Conservation (phyloP, 371 early-diverging fungal species). For the Mortierella sp. region DNA sequence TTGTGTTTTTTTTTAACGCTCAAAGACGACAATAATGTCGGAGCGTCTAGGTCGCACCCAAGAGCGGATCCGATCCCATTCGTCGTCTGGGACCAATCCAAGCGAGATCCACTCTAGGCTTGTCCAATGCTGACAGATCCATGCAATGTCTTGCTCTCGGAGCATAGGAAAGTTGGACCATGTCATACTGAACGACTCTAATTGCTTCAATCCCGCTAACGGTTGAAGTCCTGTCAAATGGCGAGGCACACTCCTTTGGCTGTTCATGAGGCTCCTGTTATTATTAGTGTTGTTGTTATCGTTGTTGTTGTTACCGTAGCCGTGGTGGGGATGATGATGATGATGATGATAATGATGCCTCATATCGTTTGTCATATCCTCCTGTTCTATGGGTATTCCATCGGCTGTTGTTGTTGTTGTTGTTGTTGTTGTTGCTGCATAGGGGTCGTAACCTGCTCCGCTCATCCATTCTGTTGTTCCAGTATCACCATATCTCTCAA, state of each 20-base stretch:
- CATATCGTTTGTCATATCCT: too few species aligned
- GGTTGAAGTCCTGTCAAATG: conserved; percentile 21
- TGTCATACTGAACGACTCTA: conserved; percentile 21
- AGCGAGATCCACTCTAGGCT: conserved; percentile 25
- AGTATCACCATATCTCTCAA: too few species aligned
- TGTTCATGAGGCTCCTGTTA: too few species aligned
- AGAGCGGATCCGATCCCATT: conserved; percentile 23
- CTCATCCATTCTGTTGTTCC: too few species aligned
- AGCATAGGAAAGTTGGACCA: conserved; percentile 34
- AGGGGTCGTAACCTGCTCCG: too few species aligned
- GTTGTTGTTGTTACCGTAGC: neutral
- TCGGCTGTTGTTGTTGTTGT: too few species aligned
- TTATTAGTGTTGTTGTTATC: neutral
- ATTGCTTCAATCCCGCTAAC: conserved; percentile 7
- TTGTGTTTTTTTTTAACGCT: conserved; percentile 19
- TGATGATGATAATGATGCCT: too few species aligned
- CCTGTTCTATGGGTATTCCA: too few species aligned
- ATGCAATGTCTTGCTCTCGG: conserved; percentile 22
- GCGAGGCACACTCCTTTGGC: conserved; percentile 15
- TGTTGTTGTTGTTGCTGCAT: too few species aligned
- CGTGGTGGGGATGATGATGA: neutral
- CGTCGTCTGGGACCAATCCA: conserved; percentile 18
- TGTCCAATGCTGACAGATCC: conserved; percentile 32
- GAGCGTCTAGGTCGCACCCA: conserved; percentile 17
- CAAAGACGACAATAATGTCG: conserved; percentile 29